These are phyloP conservation scores for Fonsecaea nubica DNA, from an alignment of 2,329 filamentous ascomycete species.

Conservation along the genomic window DNA sequence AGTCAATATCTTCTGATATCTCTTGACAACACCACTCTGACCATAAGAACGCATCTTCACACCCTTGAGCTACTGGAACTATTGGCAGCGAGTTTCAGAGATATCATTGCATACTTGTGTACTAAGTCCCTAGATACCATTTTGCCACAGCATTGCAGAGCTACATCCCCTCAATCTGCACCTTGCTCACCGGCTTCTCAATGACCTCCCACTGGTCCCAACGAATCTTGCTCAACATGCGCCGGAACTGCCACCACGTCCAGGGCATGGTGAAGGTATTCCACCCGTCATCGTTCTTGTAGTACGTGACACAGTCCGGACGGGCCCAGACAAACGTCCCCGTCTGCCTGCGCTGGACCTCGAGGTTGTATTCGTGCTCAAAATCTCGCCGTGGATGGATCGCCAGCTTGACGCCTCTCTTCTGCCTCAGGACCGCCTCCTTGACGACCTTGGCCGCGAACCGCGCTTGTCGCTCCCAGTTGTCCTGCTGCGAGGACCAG, in stretches of 20 bases:
- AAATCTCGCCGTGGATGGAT: conserved; percentile 7
- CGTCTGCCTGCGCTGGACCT: conserved; percentile 12
- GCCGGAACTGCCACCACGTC: conserved; percentile 20
- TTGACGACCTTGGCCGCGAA: conserved; percentile 11
- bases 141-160: background rate
- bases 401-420: conserved; percentile 16
- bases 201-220: conserved; percentile 22
- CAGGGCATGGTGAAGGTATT: conserved; percentile 23
- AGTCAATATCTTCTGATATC: background rate
- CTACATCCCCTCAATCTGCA: background rate
- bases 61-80: no score
- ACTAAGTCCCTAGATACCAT: background rate
- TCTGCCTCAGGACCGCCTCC: conserved; percentile 1
- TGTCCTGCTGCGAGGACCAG: conserved; percentile 25
- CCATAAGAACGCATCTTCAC: background rate
- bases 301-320: conserved; percentile 20
- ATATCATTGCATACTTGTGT: no score
- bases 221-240: conserved; percentile 20
- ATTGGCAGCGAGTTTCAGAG: background rate
- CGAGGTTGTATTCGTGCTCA: conserved; percentile 18
- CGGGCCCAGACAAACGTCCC: conserved; percentile 17
- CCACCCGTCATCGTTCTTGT: conserved; percentile 22
- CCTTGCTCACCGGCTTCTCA: conserved; percentile 8
- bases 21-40: background rate
- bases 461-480: conserved; percentile 17